Evolutionary conservation across 1,139 yeast genomes (phyloP), one percentile per base, ranked within the genome.

Genomic region (Kodamaea arcana): DNA sequence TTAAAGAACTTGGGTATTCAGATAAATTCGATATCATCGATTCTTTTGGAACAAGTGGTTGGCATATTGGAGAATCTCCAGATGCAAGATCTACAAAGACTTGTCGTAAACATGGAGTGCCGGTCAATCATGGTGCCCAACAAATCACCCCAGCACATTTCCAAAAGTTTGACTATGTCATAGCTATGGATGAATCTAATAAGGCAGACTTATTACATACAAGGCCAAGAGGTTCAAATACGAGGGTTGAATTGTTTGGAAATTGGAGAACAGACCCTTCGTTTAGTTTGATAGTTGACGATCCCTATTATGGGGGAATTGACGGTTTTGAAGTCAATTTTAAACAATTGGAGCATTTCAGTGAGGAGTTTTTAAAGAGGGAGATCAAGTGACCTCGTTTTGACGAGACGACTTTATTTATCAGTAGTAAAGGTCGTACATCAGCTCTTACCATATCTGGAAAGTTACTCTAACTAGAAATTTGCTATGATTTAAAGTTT

Each of bases 251-350:
- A 46, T 59, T 88, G 39, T 88, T 88, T 65, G 97, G 97, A 0
- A 77, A 82, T 18, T 88, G 80, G 81, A 70, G 77, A 41, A 73
- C 76, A 1, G 78, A 75, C 46, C 11, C 34, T 3, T 54, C 62
- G 27, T 76, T 70, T 45, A 69, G 69, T 17, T 65, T 59, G 31
- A 74, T 84, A 24, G 92, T 90, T 5, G 84, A 78, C 35, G 97
- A 90, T 56, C 97, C 97, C 1, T 90, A 90, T 60, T 90, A 88
- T 49, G 97, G 97, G 3, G 95, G 94, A 1, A 63, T 62, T 21
- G 72, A 77, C 45, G 95, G 96, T 3, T 90, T 90, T 54, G 94
- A 85, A 54, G 70, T 66, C 42, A 87, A 85, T 56, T 88, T 80
- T 54, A 52, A 72, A 39, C 97, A 90, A 54, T 69, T 88, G 36